Evolutionary conservation across 495 filamentous ascomycete species (phyloP).

Genomic region (Rostrohypoxylon terebratum): DNA sequence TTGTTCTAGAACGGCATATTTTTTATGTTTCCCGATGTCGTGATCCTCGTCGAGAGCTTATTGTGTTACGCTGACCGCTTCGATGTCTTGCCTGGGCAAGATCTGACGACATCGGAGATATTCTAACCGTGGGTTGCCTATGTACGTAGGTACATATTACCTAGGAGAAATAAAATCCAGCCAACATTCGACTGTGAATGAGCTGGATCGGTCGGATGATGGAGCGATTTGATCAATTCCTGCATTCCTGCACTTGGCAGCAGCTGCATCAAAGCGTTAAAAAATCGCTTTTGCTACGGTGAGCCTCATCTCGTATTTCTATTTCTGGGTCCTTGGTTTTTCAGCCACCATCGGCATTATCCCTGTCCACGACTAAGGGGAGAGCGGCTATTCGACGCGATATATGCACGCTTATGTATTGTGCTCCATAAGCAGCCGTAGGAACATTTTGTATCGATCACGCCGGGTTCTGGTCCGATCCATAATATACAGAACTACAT

Average conservation of each 20-base stretch:
- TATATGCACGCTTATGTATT: conserved; percentile 41
- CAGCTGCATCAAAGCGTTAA: conserved; percentile 30
- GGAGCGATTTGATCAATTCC: conserved; percentile 27
- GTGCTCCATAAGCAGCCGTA: conserved; percentile 20
- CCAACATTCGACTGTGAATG: not conserved
- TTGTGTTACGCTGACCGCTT: conserved; percentile 28
- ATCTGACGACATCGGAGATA: conserved; percentile 28
- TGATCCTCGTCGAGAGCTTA: conserved; percentile 4
- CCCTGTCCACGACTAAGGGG: conserved; percentile 26
- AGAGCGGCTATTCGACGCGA: conserved; percentile 42
- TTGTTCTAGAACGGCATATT: conserved; percentile 23
- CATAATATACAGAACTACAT: conserved; percentile 17
- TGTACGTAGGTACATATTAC: not conserved
- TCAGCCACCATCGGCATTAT: conserved; percentile 31
- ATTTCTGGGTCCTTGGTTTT: conserved; percentile 36
- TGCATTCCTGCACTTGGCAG: conserved; percentile 30
- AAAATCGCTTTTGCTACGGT: conserved; percentile 15
- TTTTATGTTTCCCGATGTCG: conserved; percentile 15
- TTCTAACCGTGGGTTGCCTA: conserved; percentile 5
- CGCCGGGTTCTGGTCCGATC: conserved; percentile 30
- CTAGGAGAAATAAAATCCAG: not conserved
- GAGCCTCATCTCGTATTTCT: conserved; percentile 47
- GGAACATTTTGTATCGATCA: conserved; percentile 27
- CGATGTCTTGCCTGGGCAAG: conserved; percentile 15
- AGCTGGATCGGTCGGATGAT: conserved; percentile 19